Base-by-base conservation (phyloP, 768 basidiomycete species). In the Pisolithus tinctorius region DNA sequence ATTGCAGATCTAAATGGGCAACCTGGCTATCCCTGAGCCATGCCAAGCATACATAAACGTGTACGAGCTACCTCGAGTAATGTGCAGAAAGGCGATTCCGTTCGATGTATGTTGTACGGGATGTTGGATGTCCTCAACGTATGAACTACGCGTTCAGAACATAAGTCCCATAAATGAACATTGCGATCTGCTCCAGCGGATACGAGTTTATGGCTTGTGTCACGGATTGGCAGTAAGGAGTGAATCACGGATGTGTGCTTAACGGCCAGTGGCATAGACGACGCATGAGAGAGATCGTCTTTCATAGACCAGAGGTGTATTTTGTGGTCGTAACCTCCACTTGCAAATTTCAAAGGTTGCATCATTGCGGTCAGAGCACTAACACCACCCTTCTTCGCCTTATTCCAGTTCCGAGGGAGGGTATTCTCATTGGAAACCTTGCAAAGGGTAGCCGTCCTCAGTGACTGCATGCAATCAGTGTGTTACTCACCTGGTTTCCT, bases 141-240 rank as follows among this genome's bases (percentile, higher is more conserved):
- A 40, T 66, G 68, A 20, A 68, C 65, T 31, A 74, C 69, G 7
- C 74, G 71, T 58, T 74, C 72, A 20, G 76, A 71, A 11, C 74
- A 67, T 17, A 80, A 55, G 60, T 80, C 79, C 65, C 67, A 79
- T 14, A 76, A 39, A 46, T 66, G 65, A 40, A 76, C 66, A 48
- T 63, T 70, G 58, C 77, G 71, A 59, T 80, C 78, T 16, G 76
- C 78, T 37, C 77, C 73, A 11, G 74, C 72, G 20, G 76, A 71
- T 16, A 74, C 48, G 13, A 78, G 66, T 58, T 77, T 80, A 54
- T 71, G 69, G 49, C 72, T 77, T 0, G 73, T 70, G 56, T 79
- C 75, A 25, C 67, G 61, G 31, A 75, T 59, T 11, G 73, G 58
- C 3, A 80, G 58, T 5, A 80, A 63, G 11, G 73, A 71, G 44